These are phyloP conservation scores for Hygrophorus pudorinus DNA, from an alignment of 768 basidiomycete species.

Conservation along the genomic window DNA sequence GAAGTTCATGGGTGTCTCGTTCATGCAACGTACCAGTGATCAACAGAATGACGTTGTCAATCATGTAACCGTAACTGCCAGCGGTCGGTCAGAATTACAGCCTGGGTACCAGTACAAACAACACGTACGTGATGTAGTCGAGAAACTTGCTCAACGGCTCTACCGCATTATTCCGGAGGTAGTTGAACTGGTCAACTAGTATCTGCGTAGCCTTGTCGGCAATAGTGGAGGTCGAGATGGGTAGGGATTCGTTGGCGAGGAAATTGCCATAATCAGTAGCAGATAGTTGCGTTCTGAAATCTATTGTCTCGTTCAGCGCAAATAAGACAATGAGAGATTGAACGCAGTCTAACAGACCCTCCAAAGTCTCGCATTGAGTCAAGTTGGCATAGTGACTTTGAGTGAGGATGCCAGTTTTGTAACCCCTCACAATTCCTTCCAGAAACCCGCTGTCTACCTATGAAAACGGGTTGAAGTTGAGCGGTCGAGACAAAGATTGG, in stretches of 20 bases:
- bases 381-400: slow-evolving; percentile 88
- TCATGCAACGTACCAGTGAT: slow-evolving; percentile 97
- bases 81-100: slow-evolving; percentile 6
- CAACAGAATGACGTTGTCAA: slow-evolving; percentile 96
- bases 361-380: slow-evolving; percentile 94
- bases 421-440: slow-evolving; percentile 81
- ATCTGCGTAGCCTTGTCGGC: slow-evolving; percentile 94
- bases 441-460: slow-evolving; percentile 70
- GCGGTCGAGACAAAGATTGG: slow-evolving; percentile 2
- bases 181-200: slow-evolving; percentile 97
- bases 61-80: slow-evolving; percentile 94
- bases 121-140: slow-evolving; percentile 91
- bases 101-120: background rate
- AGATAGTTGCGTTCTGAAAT: slow-evolving; percentile 90
- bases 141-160: slow-evolving; percentile 87
- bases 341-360: slow-evolving; percentile 45
- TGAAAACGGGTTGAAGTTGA: slow-evolving; percentile 17
- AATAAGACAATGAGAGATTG: slow-evolving; percentile 4
- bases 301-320: slow-evolving; percentile 28
- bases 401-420: slow-evolving; percentile 86
- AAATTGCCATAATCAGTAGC: slow-evolving; percentile 99
- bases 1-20: slow-evolving; percentile 91
- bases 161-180: slow-evolving; percentile 81
- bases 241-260: slow-evolving; percentile 90
- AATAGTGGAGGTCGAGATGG: slow-evolving; percentile 89